Conservation (phyloP, 2,329 filamentous ascomycete species). For the Aspergillus novofumigatus region DNA sequence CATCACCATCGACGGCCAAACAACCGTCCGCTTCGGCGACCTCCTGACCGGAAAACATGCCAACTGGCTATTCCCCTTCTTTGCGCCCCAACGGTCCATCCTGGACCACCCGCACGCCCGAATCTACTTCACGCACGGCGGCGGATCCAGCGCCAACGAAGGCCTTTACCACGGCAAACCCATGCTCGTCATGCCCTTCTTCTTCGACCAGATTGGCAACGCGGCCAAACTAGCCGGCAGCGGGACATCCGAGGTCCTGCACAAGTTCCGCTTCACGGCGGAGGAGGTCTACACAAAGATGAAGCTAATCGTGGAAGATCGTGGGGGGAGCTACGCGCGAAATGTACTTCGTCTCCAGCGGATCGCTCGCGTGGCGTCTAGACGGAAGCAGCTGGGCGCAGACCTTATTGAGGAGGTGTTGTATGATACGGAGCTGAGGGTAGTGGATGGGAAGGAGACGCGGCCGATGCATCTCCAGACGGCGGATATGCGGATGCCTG, state of each 20-base stretch:
- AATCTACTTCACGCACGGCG: slow-evolving; percentile 43
- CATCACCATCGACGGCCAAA: not conserved
- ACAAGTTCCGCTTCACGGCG: slow-evolving; percentile 36
- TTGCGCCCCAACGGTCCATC: slow-evolving; percentile 42
- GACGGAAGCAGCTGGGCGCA: slow-evolving; percentile 34
- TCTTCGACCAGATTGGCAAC: slow-evolving; percentile 43
- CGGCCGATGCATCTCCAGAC: slow-evolving; percentile 44
- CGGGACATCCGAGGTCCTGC: slow-evolving; percentile 34
- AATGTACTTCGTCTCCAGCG: slow-evolving; percentile 37
- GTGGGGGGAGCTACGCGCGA: slow-evolving; percentile 24
- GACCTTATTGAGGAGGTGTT: slow-evolving; percentile 38
- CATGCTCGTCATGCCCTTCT: slow-evolving; percentile 36
- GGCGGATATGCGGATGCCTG: slow-evolving; percentile 41
- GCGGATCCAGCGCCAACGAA: slow-evolving; percentile 42
- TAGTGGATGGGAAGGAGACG: slow-evolving; percentile 11
- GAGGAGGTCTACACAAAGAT: slow-evolving; percentile 29
- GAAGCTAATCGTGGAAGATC: slow-evolving; percentile 25
- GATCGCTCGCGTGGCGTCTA: slow-evolving; percentile 36
- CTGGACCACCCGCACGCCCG: slow-evolving; percentile 26
- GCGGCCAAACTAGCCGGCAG: slow-evolving; percentile 31
- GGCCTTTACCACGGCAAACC: slow-evolving; percentile 38
- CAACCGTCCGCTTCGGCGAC: slow-evolving; percentile 12
- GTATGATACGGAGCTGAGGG: slow-evolving; percentile 29
- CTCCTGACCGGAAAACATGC: slow-evolving; percentile 29
- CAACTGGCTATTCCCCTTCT: slow-evolving; percentile 30